Evolutionary conservation across 176 grass and related monocot genomes (phyloP).

Genomic region (Paspalum notatum): DNA sequence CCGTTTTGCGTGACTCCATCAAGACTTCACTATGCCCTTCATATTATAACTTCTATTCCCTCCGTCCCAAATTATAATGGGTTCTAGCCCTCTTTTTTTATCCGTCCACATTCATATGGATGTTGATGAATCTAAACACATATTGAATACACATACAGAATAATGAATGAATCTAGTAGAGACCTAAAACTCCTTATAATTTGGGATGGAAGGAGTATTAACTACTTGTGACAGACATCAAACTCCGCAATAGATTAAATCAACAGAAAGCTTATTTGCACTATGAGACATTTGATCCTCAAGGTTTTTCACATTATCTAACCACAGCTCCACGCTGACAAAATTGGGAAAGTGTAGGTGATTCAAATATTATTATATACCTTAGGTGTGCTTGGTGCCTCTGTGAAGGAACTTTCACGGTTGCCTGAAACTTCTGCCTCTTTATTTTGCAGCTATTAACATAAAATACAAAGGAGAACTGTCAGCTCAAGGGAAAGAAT

Average conservation of each 20-base stretch:
- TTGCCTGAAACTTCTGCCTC: constrained; percentile 80
- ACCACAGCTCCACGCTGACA: background rate
- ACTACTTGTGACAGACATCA: background rate
- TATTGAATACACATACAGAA: too few species aligned
- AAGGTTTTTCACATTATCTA: constrained; percentile 24
- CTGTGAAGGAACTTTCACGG: constrained; percentile 77
- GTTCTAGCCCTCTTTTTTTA: too few species aligned
- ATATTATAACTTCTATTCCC: constrained; percentile 30
- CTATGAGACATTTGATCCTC: background rate
- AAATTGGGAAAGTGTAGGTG: background rate
- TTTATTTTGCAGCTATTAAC: constrained; percentile 86
- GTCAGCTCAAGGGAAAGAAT: constrained; percentile 28
- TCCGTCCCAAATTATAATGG: too few species aligned
- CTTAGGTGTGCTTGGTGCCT: constrained; percentile 88
- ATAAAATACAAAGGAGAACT: constrained; percentile 30
- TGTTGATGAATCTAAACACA: too few species aligned
- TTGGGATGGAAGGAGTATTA: too few species aligned
- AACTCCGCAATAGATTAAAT: background rate
- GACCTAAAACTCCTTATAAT: too few species aligned
- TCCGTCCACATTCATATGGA: too few species aligned
- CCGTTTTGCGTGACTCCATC: background rate
- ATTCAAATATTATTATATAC: constrained; percentile 49
- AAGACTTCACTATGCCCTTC: constrained; percentile 16
- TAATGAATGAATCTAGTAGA: too few species aligned
- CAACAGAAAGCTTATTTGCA: background rate